Base-by-base conservation (phyloP, 805 yeast genomes). In the Torulaspora delbrueckii region DNA sequence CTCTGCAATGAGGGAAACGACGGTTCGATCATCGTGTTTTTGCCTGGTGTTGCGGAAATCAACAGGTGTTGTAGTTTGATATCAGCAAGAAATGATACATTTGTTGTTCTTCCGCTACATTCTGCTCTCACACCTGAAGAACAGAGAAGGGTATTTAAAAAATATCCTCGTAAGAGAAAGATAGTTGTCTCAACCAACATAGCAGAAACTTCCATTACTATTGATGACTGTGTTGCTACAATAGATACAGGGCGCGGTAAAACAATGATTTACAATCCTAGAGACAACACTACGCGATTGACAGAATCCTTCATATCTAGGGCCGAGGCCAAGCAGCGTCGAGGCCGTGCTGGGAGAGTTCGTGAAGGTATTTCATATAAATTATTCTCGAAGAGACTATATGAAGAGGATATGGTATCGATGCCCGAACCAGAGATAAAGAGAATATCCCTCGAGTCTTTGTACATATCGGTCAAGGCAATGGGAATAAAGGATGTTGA, bases 271-370 rank as follows among this genome's bases (percentile, higher is more conserved):
- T 91, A 81, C 59, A 90, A 87, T 59, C 57, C 87, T 0, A 72
- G 69, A 30, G 71, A 80, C 12, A 85, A 85, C 54, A 76, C 89
- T 4, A 81, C 93, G 0, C 77, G 77, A 43, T 72, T 91, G 38
- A 72, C 80, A 4, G 97, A 91, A 56, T 72, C 75, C 3, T 91
- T 96, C 88, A 87, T 88, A 18, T 90, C 98, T 0, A 78, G 77
- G 51, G 97, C 98, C 0, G 96, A 95, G 58, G 82, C 82, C 18
- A 77, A 80, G 18, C 99, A 91, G 66, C 77, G 99, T 68, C 74
- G 96, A 63, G 99, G 99, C 63, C 85, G 99, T 71, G 91, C 97
- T n/a, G 99, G 99, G 52, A 90, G 99, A 77, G 88, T 91, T 9
- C 77, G 82, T 28, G 73, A 73, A 22, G 99, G 99, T 46, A 69